A percentile compares a stretch with the other conserved stretches of the same genome.
phyloP scores from a whole-genome alignment of 2,329 filamentous ascomycete genomes.

The Colletotrichum cordylinicola region DNA sequence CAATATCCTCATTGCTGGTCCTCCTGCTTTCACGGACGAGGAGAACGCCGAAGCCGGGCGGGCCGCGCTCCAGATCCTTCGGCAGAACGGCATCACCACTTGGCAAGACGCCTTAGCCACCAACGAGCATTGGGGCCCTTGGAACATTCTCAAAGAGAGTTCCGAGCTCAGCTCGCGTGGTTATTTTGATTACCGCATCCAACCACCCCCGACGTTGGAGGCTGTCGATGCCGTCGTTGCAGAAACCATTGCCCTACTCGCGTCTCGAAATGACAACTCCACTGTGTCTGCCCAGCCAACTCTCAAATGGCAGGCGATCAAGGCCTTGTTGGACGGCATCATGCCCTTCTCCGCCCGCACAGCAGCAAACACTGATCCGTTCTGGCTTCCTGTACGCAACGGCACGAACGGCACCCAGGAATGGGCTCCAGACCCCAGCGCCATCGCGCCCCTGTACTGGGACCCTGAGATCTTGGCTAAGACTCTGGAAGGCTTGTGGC shows the following conservation, averaged over 20 bases:
- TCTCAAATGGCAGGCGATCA: slow-evolving; percentile 32
- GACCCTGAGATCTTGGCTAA: slow-evolving; percentile 26
- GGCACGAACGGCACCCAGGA: neutral
- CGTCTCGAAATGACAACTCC: slow-evolving; percentile 19
- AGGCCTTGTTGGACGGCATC: slow-evolving; percentile 31
- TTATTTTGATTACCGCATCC: slow-evolving; percentile 31
- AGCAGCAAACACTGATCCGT: slow-evolving; percentile 30
- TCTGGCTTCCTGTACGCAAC: slow-evolving; percentile 21
- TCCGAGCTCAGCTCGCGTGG: slow-evolving; percentile 25
- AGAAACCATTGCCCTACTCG: slow-evolving; percentile 7
- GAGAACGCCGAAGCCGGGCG: slow-evolving; percentile 27
- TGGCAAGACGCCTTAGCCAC: slow-evolving; percentile 30
- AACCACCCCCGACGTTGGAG: slow-evolving; percentile 22
- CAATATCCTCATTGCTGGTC: slow-evolving; percentile 24
- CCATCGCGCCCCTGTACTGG: slow-evolving; percentile 38
- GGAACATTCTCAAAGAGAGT: slow-evolving; percentile 21
- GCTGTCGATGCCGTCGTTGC: slow-evolving; percentile 22
- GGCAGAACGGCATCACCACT: slow-evolving; percentile 31
- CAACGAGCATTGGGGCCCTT: neutral
- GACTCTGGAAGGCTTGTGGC: slow-evolving; percentile 28
- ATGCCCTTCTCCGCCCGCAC: slow-evolving; percentile 32
- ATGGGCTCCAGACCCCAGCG: neutral
- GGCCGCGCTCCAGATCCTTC: slow-evolving; percentile 30
- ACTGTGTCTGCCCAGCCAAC: slow-evolving; percentile 23
- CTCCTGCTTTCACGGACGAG: slow-evolving; percentile 21